Evolutionary conservation across 2,329 filamentous ascomycete genomes (phyloP).

Genomic region (Fusarium temperatum): DNA sequence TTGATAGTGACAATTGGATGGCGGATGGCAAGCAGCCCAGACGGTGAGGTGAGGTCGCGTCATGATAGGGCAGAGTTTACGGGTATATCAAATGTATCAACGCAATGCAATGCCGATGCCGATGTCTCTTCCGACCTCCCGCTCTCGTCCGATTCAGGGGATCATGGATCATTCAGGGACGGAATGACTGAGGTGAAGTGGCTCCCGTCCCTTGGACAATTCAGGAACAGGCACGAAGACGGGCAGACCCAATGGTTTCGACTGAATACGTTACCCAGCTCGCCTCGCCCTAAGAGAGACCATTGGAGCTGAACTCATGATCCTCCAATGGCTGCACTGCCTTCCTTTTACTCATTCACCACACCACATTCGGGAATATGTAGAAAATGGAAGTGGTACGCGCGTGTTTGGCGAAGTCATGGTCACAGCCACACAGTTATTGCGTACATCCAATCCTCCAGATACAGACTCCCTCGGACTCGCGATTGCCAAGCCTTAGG

Average conservation of each 20-base stretch:
- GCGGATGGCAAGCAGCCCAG: not conserved
- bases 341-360: slow-evolving; percentile 30
- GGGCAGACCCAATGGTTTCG: slow-evolving; percentile 17
- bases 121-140: slow-evolving; percentile 20
- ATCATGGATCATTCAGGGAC: slow-evolving; percentile 17
- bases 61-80: slow-evolving; percentile 1
- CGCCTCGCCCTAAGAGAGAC: not conserved
- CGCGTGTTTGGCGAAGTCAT: slow-evolving; percentile 32
- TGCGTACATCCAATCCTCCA: slow-evolving; percentile 18
- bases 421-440: slow-evolving; percentile 38
- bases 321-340: slow-evolving; percentile 29
- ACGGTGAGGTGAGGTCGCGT: slow-evolving; percentile 7
- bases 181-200: slow-evolving; percentile 2
- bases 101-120: not conserved
- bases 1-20: slow-evolving; percentile 3
- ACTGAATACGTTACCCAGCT: not conserved
- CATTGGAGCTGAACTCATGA: slow-evolving; percentile 6
- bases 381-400: slow-evolving; percentile 16
- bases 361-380: slow-evolving; percentile 2
- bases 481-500: slow-evolving; percentile 37
- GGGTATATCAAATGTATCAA: not conserved
- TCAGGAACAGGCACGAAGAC: slow-evolving; percentile 24
- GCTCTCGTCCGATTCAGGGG: slow-evolving; percentile 29
- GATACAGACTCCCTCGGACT: slow-evolving; percentile 4
- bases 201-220: slow-evolving; percentile 23